phyloP scores from a whole-genome alignment of 2,329 filamentous ascomycete genomes.

The Neofusicoccum parvum region DNA sequence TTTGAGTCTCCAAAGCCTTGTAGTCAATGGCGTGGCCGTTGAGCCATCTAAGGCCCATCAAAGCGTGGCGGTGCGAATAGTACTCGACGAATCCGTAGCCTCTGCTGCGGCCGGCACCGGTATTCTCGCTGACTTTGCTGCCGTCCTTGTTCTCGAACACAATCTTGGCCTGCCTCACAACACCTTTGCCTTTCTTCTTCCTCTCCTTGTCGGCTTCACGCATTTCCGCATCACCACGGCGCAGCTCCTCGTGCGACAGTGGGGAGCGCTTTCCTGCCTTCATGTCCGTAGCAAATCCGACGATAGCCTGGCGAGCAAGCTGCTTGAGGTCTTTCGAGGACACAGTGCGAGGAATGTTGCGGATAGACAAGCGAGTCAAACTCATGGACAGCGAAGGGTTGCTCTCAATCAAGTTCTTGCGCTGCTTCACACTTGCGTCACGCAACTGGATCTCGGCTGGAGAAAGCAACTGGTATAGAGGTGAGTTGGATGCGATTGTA shows the following conservation, averaged over 20 bases:
- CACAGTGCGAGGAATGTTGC: conserved; percentile 84
- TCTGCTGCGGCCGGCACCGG: conserved; percentile 78
- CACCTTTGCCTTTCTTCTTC: conserved; percentile 78
- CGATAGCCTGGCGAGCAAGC: conserved; percentile 86
- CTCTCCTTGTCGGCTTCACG: conserved; percentile 77
- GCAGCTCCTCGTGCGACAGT: conserved; percentile 86
- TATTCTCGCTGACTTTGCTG: conserved; percentile 76
- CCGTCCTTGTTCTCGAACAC: conserved; percentile 89
- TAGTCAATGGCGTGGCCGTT: conserved; percentile 72
- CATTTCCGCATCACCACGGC: conserved; percentile 78
- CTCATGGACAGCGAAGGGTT: conserved; percentile 89
- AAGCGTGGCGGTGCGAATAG: conserved; percentile 85
- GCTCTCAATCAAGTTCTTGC: conserved; percentile 84
- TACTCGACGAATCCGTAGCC: conserved; percentile 99
- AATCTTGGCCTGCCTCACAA: conserved; percentile 92
- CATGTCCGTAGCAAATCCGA: conserved; percentile 90
- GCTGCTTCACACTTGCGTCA: conserved; percentile 82
- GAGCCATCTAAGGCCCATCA: conserved; percentile 93
- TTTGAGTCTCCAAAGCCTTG: conserved; percentile 50
- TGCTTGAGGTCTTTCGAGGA: conserved; percentile 87
- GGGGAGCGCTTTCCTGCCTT: conserved; percentile 74
- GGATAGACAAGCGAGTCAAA: conserved; percentile 84
- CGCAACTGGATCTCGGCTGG: conserved; percentile 83
- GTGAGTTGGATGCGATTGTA: conserved; percentile 73
- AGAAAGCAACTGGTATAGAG: conserved; percentile 75